These are phyloP conservation scores for Trichophaea hybrida DNA, from an alignment of 2,329 filamentous ascomycete species.

Conservation along the genomic window DNA sequence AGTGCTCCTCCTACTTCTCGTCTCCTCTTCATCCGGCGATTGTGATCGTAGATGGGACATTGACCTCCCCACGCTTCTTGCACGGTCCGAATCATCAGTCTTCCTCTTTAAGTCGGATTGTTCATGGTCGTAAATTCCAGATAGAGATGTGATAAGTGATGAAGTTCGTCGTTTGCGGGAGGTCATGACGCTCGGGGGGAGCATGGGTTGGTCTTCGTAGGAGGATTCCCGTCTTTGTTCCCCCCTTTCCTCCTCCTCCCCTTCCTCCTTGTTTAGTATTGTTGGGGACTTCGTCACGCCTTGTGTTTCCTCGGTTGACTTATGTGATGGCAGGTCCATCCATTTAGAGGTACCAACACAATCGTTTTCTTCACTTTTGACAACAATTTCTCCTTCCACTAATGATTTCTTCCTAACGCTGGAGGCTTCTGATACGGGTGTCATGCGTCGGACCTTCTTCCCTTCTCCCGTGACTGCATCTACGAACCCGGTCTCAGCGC, in stretches of 20 bases:
- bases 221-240: background rate
- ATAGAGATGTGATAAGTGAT: background rate
- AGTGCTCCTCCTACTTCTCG: conserved; percentile 17
- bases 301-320: background rate
- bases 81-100: conserved; percentile 6
- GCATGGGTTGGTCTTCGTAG: background rate
- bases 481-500: conserved; percentile 60
- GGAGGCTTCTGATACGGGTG: background rate
- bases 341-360: conserved; percentile 1
- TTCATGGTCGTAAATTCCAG: conserved; percentile 4
- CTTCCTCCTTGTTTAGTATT: background rate
- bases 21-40: conserved; percentile 1
- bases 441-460: conserved; percentile 6
- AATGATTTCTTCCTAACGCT: conserved; percentile 2
- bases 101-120: background rate
- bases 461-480: conserved; percentile 51
- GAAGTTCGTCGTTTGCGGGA: conserved; percentile 1
- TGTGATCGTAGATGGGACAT: background rate
- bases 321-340: background rate
- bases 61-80: conserved; percentile 9
- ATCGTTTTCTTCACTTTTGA: conserved; percentile 6
- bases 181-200: background rate
- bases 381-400: background rate
- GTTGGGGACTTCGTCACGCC: background rate
- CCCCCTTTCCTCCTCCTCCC: background rate